Base-by-base conservation (phyloP, 805 yeast genomes). In the Lachancea quebecensis region DNA sequence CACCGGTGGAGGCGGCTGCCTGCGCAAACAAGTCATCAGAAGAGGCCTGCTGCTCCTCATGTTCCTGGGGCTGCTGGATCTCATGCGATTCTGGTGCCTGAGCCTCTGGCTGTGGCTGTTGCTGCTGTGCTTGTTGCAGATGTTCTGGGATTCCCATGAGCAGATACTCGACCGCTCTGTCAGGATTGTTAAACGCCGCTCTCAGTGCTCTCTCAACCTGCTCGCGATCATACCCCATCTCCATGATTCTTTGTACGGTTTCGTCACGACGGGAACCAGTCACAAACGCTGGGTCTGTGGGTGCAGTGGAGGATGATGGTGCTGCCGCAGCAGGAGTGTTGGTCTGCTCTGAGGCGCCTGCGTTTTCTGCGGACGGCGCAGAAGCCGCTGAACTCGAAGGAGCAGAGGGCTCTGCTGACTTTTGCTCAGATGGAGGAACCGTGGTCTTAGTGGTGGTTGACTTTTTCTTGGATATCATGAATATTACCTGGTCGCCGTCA, bases 141-240 rank as follows among this genome's bases (percentile, higher is more conserved):
- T 70, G 63, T 57, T 82, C 91, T 17, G 96, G 96, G 37, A 91
- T 78, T 2, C 97, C 98, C 39, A 90, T 87, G 52, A 93, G 70
- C 41, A 93, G 72, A 64, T 91, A 90, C 64, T 93, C 99, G 11
- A 93, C 98, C 0, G 99, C 99, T 58, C 99, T 81, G 63, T 91
- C 98, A 16, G 99, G 98, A 67, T 93, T 90, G 69, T 91, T 91
- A 70, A 81, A 93, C 1, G 99, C 98, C 12, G 96, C 95, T 56
- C 95, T 80, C 62, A 93, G 70, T 0, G 99, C 99, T 38, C 80
- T 77, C 67, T 87, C 95, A 21, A 88, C 96, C 61, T 87, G 86
- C 14, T 79, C 75, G 56, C 95, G 80, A 42, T 84, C 87, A 61
- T 89, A 93, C 8, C 99, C 99, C 97, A 93, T 89, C 54, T 87